These are phyloP conservation scores for Hemerocallis citrina DNA, from an alignment of 106 monocot species.

Conservation along the genomic window DNA sequence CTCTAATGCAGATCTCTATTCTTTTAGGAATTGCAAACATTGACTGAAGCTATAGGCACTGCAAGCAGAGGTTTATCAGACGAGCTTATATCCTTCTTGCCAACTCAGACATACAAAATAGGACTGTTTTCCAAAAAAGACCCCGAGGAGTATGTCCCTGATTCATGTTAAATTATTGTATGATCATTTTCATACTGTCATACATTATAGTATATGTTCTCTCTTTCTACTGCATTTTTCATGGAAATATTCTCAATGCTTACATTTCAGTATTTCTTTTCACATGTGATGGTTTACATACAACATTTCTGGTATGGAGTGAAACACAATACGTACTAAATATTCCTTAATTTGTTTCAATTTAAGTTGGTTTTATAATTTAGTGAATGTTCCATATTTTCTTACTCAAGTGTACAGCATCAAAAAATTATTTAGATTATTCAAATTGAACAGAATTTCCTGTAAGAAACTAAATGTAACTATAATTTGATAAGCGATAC, in stretches of 20 bases:
- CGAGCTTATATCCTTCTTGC: slow-evolving; percentile 59
- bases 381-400: too few species aligned
- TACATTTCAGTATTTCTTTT: background rate
- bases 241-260: too few species aligned
- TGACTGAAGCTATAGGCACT: slow-evolving; percentile 60
- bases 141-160: slow-evolving; percentile 44
- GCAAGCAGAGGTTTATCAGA: slow-evolving; percentile 71
- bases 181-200: background rate
- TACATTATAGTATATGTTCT: background rate
- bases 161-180: background rate
- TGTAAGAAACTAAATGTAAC: too few species aligned
- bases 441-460: too few species aligned
- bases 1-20: background rate
- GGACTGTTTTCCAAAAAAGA: slow-evolving; percentile 58
- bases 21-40: slow-evolving; percentile 60
- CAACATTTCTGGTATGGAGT: background rate
- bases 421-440: too few species aligned
- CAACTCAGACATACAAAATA: slow-evolving; percentile 43
- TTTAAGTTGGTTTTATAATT: too few species aligned
- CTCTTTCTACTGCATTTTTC: too few species aligned
- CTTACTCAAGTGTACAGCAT: too few species aligned
- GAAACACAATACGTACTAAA: background rate
- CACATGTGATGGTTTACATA: background rate
- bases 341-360: too few species aligned
- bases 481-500: too few species aligned